Evolutionary conservation across 2,329 filamentous ascomycete genomes (phyloP).

Genomic region (Coniochaeta sp.): DNA sequence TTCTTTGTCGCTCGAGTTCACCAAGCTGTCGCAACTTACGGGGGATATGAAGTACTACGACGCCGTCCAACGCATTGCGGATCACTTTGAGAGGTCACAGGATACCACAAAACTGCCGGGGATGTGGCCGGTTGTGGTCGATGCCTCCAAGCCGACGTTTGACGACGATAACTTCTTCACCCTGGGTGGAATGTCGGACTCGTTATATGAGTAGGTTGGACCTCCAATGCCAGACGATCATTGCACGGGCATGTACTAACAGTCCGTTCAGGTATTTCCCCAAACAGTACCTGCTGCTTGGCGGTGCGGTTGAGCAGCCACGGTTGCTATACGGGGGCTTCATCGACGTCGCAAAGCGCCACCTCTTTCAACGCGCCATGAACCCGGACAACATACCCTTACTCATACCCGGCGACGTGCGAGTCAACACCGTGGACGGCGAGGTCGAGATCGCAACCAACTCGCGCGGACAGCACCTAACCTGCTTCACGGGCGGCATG

Average conservation of each 20-base stretch:
- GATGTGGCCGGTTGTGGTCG: slow-evolving; percentile 53
- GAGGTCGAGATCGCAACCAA: slow-evolving; percentile 15
- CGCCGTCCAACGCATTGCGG: slow-evolving; percentile 49
- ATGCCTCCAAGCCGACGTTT: slow-evolving; percentile 48
- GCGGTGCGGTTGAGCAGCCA: slow-evolving; percentile 13
- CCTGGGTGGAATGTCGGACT: slow-evolving; percentile 50
- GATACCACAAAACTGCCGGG: slow-evolving; percentile 49
- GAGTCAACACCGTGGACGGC: slow-evolving; percentile 15
- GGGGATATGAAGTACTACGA: slow-evolving; percentile 55
- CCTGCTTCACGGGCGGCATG: slow-evolving; percentile 61
- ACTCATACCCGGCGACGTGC: slow-evolving; percentile 41
- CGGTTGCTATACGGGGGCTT: slow-evolving; percentile 21
- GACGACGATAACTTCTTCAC: slow-evolving; percentile 47
- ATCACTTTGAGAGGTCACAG: slow-evolving; percentile 48
- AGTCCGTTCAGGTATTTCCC: slow-evolving; percentile 43
- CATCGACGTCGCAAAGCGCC: slow-evolving; percentile 26
- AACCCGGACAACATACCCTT: slow-evolving; percentile 29
- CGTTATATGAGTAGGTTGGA: slow-evolving; percentile 57
- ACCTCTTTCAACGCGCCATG: slow-evolving; percentile 31
- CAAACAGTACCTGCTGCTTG: slow-evolving; percentile 33
- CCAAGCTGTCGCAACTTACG: slow-evolving; percentile 57
- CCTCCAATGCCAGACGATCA: background rate
- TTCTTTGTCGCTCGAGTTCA: slow-evolving; percentile 55
- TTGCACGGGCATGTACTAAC: background rate
- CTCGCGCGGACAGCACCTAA: slow-evolving; percentile 44